Conservation (phyloP, 2,329 filamentous ascomycete species). For the Phaeosphaeria sp. region DNA sequence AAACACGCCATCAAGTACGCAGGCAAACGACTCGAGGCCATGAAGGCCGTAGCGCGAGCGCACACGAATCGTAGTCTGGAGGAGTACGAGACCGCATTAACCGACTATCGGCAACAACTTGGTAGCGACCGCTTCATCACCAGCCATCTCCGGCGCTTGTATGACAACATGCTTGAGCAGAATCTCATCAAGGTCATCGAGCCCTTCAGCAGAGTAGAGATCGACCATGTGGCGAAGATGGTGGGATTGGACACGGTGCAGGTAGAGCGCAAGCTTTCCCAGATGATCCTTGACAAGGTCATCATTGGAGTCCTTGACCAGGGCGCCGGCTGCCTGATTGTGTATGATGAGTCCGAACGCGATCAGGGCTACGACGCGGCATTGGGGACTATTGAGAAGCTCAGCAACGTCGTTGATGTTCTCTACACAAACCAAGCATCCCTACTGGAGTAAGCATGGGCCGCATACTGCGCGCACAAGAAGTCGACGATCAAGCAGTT, state of each 20-base stretch:
- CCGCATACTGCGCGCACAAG: neutral
- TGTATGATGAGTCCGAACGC: conserved; percentile 92
- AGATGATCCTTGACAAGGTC: conserved; percentile 99
- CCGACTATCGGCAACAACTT: conserved; percentile 89
- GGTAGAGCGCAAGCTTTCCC: conserved; percentile 96
- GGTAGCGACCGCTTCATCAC: conserved; percentile 95
- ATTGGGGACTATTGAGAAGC: conserved; percentile 92
- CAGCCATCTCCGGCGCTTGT: conserved; percentile 91
- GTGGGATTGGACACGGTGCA: conserved; percentile 94
- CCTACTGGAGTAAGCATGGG: conserved; percentile 74
- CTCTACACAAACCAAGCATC: conserved; percentile 98
- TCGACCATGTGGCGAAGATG: conserved; percentile 96
- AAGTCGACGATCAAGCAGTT: conserved; percentile 5
- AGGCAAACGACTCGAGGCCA: conserved; percentile 93
- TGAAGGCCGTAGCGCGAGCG: conserved; percentile 97
- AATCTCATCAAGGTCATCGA: conserved; percentile 99
- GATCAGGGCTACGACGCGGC: conserved; percentile 95
- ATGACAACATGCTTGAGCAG: conserved; percentile 99
- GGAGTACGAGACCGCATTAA: conserved; percentile 93
- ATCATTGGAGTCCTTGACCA: conserved; percentile 98
- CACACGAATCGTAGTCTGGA: conserved; percentile 95
- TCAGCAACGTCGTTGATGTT: conserved; percentile 96
- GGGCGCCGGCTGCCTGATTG: conserved; percentile 95
- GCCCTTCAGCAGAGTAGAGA: conserved; percentile 96
- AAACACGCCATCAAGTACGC: conserved; percentile 98